Conservation (phyloP, 768 basidiomycete genomes). For the Collybia mongolica region DNA sequence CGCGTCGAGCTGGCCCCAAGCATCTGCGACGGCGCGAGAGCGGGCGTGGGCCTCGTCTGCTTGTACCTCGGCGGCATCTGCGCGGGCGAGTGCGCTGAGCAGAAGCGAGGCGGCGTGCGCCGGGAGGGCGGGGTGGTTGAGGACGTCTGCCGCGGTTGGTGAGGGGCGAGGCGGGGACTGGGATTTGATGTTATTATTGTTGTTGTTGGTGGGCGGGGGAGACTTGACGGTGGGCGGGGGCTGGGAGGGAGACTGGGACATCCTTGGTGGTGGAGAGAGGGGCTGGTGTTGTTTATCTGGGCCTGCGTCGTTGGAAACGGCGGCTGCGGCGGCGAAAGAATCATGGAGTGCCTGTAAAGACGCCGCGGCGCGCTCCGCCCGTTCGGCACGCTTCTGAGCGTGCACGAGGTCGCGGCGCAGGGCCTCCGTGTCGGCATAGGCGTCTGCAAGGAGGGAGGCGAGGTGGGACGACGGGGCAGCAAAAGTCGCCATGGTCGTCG, state of each 20-base stretch:
- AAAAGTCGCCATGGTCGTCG: background rate
- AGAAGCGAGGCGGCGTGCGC: constrained; percentile 30
- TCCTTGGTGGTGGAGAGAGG: too few species aligned
- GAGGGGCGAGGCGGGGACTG: constrained; percentile 17
- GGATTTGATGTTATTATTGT: too few species aligned
- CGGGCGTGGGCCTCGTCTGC: constrained; percentile 57
- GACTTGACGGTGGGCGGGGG: too few species aligned
- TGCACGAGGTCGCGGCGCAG: constrained; percentile 48
- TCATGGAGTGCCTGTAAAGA: constrained; percentile 17
- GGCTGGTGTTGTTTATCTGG: too few species aligned
- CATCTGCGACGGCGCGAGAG: constrained; percentile 39
- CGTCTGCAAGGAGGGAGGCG: constrained; percentile 52
- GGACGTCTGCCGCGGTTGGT: constrained; percentile 10
- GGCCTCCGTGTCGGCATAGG: constrained; percentile 50
- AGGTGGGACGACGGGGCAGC: constrained; percentile 38
- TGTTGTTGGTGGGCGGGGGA: too few species aligned
- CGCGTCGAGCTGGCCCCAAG: constrained; percentile 50
- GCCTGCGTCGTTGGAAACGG: constrained; percentile 13
- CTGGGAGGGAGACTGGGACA: too few species aligned
- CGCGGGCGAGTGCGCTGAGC: constrained; percentile 50
- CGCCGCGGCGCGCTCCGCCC: constrained; percentile 43
- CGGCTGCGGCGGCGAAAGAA: constrained; percentile 5
- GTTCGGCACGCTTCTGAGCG: constrained; percentile 45
- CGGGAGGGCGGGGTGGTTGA: constrained; percentile 9
- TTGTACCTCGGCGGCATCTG: constrained; percentile 46